Percentiles rank a stretch among this genome's conserved stretches.
phyloP scores from a whole-genome alignment of 129 eudicot species.

The Lonicera japonica region DNA sequence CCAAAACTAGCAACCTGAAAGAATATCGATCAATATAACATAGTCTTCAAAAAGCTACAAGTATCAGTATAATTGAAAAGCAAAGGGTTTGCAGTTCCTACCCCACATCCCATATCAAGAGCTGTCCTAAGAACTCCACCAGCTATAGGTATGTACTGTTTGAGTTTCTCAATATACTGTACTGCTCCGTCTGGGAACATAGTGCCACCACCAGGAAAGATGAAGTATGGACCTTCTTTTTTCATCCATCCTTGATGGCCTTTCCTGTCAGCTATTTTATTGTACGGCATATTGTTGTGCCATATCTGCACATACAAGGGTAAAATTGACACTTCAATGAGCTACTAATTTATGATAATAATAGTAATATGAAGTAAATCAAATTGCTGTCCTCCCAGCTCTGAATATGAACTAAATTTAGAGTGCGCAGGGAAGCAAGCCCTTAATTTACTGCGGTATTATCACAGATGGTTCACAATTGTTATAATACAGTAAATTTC shows the following conservation, averaged over 20 bases:
- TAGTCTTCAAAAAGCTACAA: slow-evolving; percentile 3
- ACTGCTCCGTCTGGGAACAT: slow-evolving; percentile 98
- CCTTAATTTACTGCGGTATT: background rate
- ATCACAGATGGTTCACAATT: background rate
- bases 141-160: slow-evolving; percentile 79
- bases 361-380: background rate
- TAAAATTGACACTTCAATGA: background rate
- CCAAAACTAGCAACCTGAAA: slow-evolving; percentile 97
- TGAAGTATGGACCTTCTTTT: slow-evolving; percentile 82
- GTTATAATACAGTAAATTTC: background rate
- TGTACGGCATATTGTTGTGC: slow-evolving; percentile 96
- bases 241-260: slow-evolving; percentile 99
- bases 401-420: background rate
- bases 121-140: slow-evolving; percentile 90
- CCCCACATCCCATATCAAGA: slow-evolving; percentile 99
- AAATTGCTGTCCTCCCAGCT: background rate
- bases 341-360: background rate
- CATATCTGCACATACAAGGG: slow-evolving; percentile 57
- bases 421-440: background rate
- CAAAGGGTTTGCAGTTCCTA: slow-evolving; percentile 23
- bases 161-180: slow-evolving; percentile 80
- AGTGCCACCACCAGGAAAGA: slow-evolving; percentile 98
- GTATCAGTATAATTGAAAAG: background rate
- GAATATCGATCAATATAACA: background rate
- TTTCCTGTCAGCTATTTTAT: slow-evolving; percentile 90